Conservation (phyloP, 2,329 filamentous ascomycete species). For the Phialemonium atrogriseum region DNA sequence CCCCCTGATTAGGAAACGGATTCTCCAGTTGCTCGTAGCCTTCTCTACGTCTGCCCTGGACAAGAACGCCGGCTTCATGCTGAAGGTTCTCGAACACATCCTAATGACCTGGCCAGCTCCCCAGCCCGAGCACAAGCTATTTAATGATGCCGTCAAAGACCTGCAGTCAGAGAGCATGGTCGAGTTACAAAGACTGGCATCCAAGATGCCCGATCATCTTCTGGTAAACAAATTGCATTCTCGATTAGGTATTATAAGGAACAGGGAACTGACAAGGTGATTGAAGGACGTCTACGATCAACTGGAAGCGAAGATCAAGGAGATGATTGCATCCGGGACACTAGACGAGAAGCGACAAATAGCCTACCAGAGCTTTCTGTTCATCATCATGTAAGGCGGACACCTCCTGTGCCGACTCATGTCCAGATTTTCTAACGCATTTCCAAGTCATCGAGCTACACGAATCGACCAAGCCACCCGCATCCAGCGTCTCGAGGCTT, state of each 20-base stretch:
- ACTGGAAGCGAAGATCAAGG: constrained; percentile 73
- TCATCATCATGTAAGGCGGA: constrained; percentile 71
- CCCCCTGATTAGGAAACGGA: constrained; percentile 72
- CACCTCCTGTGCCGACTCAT: neutral
- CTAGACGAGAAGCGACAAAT: constrained; percentile 77
- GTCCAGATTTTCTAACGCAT: constrained; percentile 5
- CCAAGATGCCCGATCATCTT: constrained; percentile 86
- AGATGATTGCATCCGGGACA: constrained; percentile 64
- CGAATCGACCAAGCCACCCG: constrained; percentile 65
- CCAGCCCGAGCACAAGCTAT: constrained; percentile 60
- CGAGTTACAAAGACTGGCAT: constrained; percentile 80
- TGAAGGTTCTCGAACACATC: constrained; percentile 86
- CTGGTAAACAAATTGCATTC: constrained; percentile 40
- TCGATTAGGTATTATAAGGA: no score
- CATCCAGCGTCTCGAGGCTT: constrained; percentile 62
- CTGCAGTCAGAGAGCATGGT: constrained; percentile 77
- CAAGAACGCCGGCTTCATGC: constrained; percentile 70
- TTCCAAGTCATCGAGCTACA: constrained; percentile 64
- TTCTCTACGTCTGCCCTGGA: constrained; percentile 76
- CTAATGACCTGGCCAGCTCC: constrained; percentile 73
- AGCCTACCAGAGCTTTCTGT: constrained; percentile 82
- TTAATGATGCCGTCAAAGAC: constrained; percentile 84
- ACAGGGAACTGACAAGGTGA: constrained; percentile 12
- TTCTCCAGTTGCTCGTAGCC: constrained; percentile 74
- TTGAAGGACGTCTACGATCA: constrained; percentile 72